These are phyloP conservation scores for Gamarada debralockiae DNA, from an alignment of 495 filamentous ascomycete genomes.

Conservation along the genomic window DNA sequence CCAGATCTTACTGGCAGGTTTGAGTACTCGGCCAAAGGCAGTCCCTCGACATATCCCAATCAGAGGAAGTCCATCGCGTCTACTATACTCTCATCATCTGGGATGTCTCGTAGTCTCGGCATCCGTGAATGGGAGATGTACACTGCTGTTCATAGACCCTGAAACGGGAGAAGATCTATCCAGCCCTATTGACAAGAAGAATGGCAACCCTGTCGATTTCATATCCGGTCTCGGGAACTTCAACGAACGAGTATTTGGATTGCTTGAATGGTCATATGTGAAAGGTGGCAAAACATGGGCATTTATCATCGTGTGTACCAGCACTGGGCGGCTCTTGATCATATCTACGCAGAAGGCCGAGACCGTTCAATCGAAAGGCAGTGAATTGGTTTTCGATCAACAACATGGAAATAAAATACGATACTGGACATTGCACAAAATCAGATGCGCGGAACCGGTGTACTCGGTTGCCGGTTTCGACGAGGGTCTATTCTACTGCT, in stretches of 20 bases:
- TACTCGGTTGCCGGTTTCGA: slow-evolving; percentile 38
- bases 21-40: slow-evolving; percentile 41
- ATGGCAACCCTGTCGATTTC: slow-evolving; percentile 24
- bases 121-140: slow-evolving; percentile 30
- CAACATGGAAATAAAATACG: slow-evolving; percentile 26
- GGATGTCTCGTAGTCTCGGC: slow-evolving; percentile 50
- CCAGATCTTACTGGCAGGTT: slow-evolving; percentile 45
- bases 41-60: slow-evolving; percentile 49
- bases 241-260: slow-evolving; percentile 35
- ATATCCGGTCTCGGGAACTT: slow-evolving; percentile 38
- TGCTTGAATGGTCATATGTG: slow-evolving; percentile 42
- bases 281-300: slow-evolving; percentile 37
- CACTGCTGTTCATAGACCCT: slow-evolving; percentile 43
- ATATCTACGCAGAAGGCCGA: slow-evolving; percentile 33
- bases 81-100: slow-evolving; percentile 49
- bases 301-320: slow-evolving; percentile 39
- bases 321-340: slow-evolving; percentile 40
- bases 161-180: slow-evolving; percentile 43
- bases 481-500: slow-evolving; percentile 42
- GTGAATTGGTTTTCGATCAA: neutral
- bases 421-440: slow-evolving; percentile 41
- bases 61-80: slow-evolving; percentile 43
- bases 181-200: slow-evolving; percentile 30
- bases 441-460: slow-evolving; percentile 34
- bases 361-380: slow-evolving; percentile 1